These are phyloP conservation scores for Heliamphora pulchella DNA, from an alignment of 179 eudicot species.

Conservation along the genomic window DNA sequence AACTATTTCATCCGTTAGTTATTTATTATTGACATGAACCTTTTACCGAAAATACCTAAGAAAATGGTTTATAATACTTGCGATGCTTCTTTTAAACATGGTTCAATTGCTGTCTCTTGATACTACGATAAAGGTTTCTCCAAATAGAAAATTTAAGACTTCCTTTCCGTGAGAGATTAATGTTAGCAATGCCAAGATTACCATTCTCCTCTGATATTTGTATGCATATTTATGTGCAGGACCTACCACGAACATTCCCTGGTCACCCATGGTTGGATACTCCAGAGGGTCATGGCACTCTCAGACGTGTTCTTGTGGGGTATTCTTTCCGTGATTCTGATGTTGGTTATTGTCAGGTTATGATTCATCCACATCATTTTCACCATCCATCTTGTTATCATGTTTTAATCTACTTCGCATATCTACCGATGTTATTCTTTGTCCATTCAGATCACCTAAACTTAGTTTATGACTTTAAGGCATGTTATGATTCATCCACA, in stretches of 20 bases:
- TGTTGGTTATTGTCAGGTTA: slow-evolving; percentile 97
- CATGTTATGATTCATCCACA: slow-evolving; percentile 21
- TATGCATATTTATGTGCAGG: slow-evolving; percentile 37
- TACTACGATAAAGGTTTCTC: neutral
- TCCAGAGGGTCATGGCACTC: slow-evolving; percentile 82
- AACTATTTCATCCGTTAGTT: neutral
- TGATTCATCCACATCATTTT: neutral
- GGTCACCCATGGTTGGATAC: slow-evolving; percentile 98
- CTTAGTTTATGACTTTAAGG: neutral
- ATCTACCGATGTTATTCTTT: neutral
- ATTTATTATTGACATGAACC: neutral
- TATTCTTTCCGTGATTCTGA: slow-evolving; percentile 96
- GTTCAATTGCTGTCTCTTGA: neutral
- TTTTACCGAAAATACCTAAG: neutral
- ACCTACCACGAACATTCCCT: slow-evolving; percentile 91
- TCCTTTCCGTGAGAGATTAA: neutral
- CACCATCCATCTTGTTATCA: neutral
- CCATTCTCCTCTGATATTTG: neutral
- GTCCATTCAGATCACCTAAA: neutral
- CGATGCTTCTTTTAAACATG: neutral
- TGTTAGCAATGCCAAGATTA: neutral
- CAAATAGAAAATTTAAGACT: neutral
- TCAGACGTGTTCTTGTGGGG: slow-evolving; percentile 88
- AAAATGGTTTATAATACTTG: neutral
- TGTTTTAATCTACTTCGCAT: neutral